phyloP scores from a whole-genome alignment of 2,329 filamentous ascomycete species.

The Huntiella savannae region DNA sequence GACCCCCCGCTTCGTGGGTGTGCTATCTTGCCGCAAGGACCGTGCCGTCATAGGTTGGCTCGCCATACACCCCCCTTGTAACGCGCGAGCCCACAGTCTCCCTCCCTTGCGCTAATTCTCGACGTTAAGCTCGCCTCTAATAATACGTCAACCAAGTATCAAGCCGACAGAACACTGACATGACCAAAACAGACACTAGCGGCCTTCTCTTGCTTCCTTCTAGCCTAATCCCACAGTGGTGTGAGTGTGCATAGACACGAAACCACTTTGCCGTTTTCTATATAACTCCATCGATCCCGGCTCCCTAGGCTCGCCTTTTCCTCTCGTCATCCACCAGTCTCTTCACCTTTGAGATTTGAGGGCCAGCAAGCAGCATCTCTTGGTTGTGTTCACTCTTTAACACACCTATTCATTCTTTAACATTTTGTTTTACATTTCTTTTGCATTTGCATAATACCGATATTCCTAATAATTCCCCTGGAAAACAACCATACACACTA shows the following conservation, averaged over 20 bases:
- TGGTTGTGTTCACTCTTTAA: constrained; percentile 7
- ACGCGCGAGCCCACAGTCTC: not conserved
- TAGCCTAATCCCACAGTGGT: no score
- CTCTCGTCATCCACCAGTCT: not conserved
- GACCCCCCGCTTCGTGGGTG: not conserved
- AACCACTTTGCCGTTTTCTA: constrained; percentile 6
- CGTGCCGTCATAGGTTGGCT: not conserved
- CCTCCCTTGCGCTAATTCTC: constrained; percentile 1
- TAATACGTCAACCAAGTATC: constrained; percentile 2
- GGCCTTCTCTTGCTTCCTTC: no score
- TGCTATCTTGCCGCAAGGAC: not conserved
- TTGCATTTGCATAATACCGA: not conserved
- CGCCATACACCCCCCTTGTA: not conserved
- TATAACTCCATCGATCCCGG: constrained; percentile 4
- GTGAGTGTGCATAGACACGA: no score
- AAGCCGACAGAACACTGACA: not conserved
- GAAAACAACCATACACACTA: not conserved
- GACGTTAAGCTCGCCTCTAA: constrained; percentile 2
- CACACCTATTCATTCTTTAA: constrained; percentile 1
- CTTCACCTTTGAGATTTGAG: not conserved
- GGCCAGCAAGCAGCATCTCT: constrained; percentile 1
- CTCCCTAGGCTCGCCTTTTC: constrained; percentile 3
- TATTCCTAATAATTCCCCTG: not conserved
- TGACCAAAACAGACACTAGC: not conserved
- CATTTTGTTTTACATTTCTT: not conserved